Conservation (phyloP, 108 stramenopile genomes). For the Skeletonema marinoi region DNA sequence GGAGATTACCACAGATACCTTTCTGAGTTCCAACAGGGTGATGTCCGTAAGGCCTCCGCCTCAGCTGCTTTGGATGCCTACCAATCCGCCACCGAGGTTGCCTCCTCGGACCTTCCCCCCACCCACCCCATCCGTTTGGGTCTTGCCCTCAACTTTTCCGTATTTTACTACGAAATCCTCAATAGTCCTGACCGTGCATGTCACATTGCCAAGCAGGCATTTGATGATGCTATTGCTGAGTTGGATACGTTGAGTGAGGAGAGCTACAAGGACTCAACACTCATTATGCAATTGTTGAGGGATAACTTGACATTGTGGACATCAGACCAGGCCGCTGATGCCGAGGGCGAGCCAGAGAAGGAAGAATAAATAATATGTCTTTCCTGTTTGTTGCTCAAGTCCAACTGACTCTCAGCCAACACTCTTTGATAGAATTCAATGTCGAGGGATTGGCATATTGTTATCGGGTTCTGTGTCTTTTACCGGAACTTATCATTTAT, state of each 20-base stretch:
- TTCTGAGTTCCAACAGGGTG: conserved; percentile 92
- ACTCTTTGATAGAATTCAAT: not conserved
- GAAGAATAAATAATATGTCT: conserved; percentile 12
- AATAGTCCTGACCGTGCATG: conserved; percentile 95
- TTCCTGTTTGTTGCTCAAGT: not conserved
- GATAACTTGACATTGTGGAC: conserved; percentile 99
- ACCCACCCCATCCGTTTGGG: conserved; percentile 99
- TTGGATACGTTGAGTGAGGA: conserved; percentile 99
- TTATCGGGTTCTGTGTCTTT: conserved; percentile 27
- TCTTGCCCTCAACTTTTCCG: conserved; percentile 99
- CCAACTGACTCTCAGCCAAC: not conserved
- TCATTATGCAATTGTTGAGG: conserved; percentile 99
- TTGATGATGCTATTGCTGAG: conserved; percentile 99
- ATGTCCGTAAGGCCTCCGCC: conserved; percentile 90
- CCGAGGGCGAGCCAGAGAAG: conserved; percentile 58
- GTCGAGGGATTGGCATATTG: not conserved
- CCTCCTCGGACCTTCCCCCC: conserved; percentile 95
- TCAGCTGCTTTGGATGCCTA: conserved; percentile 96
- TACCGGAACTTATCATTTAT: conserved; percentile 42
- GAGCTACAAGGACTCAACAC: conserved; percentile 99
- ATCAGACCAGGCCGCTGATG: conserved; percentile 91
- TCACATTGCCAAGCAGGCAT: conserved; percentile 98
- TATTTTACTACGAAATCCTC: conserved; percentile 99
- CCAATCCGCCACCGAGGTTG: conserved; percentile 95
- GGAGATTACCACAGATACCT: conserved; percentile 99